Base-by-base conservation (phyloP, 176 grass and related monocot species). In the Leersia perrieri region DNA sequence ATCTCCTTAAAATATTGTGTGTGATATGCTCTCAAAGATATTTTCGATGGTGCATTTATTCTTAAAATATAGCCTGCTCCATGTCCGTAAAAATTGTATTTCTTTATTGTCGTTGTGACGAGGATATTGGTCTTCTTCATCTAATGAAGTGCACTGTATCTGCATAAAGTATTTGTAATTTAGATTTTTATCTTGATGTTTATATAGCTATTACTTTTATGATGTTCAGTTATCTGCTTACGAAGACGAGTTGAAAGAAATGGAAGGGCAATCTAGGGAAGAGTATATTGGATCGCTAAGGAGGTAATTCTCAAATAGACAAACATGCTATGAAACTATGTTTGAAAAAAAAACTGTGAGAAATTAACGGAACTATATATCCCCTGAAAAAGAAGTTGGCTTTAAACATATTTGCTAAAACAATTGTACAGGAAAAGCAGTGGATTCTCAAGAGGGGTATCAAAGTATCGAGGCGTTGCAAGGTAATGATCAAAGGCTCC, bases 231-330 rank as follows among this genome's bases (percentile, higher is more conserved):
- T 81, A 27, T 76, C 84, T 15, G 36, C 57, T 4, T 91, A 94
- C 4, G 63, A 91, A 73, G 87, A 73, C 9, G 92, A 91, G 64
- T 9, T 91, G 36, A 89, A 89, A 75, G 87, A 84, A 33, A 91
- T 94, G 92, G 89, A 89, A 49, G 84, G 77, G 13, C 89, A 85
- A n/a, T 87, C 92, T 2, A 91, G 84, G 60, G 92, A 94, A 68
- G 92, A 94, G 79, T 94, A 94, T 51, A 91, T 94, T 80, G 92
- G 92, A 45, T 89, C 92, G 9, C 51, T 94, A 9, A 89, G 92
- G 73, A 94, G 92, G 92, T 91, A 87, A 72, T 3, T 22, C 33
- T 67, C 1, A 39, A 36, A 27, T 20, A 51, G 34, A 15, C 0
- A 42, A 28, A 26, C 34, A 16, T 36, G 18, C 23, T 0, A 16